Conservation (phyloP, 2,329 filamentous ascomycete species). For the Ascochyta clinopodiicola region DNA sequence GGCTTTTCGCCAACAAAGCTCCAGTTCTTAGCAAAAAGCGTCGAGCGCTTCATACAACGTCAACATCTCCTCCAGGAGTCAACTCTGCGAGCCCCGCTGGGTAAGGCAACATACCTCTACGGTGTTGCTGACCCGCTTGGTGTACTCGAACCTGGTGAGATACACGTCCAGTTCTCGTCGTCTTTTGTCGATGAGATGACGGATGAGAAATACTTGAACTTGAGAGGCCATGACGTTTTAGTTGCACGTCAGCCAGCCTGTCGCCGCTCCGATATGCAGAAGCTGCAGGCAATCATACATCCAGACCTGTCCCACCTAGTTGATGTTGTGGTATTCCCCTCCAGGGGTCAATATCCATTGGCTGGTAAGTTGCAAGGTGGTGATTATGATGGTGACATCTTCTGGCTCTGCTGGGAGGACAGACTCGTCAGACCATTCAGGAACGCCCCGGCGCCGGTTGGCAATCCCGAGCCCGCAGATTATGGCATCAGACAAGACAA, state of each 20-base stretch:
- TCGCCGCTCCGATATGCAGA: slow-evolving; percentile 75
- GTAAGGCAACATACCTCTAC: slow-evolving; percentile 66
- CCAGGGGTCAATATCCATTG: slow-evolving; percentile 65
- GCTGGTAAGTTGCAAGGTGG: slow-evolving; percentile 77
- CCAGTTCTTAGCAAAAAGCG: slow-evolving; percentile 57
- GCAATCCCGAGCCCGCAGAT: slow-evolving; percentile 54
- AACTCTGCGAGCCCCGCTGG: slow-evolving; percentile 67
- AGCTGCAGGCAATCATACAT: slow-evolving; percentile 58
- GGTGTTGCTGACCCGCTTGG: slow-evolving; percentile 74
- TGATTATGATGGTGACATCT: slow-evolving; percentile 80
- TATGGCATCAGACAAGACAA: slow-evolving; percentile 61
- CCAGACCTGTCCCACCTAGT: slow-evolving; percentile 70
- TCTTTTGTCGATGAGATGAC: slow-evolving; percentile 63
- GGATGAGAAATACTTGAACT: slow-evolving; percentile 59
- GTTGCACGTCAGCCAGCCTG: slow-evolving; percentile 75
- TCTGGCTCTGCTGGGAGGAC: slow-evolving; percentile 79
- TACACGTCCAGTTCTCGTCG: slow-evolving; percentile 71
- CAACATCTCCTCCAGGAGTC: slow-evolving; percentile 62
- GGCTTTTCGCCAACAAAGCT: slow-evolving; percentile 64
- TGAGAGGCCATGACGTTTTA: slow-evolving; percentile 66
- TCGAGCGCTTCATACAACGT: slow-evolving; percentile 56
- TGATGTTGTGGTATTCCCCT: slow-evolving; percentile 81
- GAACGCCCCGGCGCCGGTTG: slow-evolving; percentile 62
- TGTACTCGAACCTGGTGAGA: slow-evolving; percentile 67
- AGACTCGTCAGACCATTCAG: slow-evolving; percentile 69